phyloP scores from a whole-genome alignment of 208 protist species.

The Histomonas meleagridis region DNA sequence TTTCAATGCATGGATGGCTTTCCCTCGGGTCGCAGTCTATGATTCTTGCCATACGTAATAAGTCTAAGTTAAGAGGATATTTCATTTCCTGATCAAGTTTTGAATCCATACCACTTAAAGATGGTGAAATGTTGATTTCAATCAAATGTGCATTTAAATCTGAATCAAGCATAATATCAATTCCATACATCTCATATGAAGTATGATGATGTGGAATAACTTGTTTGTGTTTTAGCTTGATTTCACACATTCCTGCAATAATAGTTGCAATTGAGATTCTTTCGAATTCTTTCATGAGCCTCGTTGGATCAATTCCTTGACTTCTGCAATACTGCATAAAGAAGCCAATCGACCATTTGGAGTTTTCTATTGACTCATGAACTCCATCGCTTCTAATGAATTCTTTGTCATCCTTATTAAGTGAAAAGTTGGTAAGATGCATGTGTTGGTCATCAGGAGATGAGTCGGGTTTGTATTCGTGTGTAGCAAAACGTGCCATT shows the following conservation, averaged over 20 bases:
- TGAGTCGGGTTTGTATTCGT: slow-evolving; percentile 8
- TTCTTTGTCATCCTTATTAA: slow-evolving; percentile 46
- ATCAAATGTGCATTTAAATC: slow-evolving; percentile 76
- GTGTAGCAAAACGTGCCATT: slow-evolving; percentile 45
- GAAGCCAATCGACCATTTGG: slow-evolving; percentile 47
- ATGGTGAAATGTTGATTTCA: slow-evolving; percentile 72
- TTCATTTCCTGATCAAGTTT: slow-evolving; percentile 12
- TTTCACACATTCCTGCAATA: slow-evolving; percentile 35
- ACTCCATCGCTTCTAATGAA: neutral
- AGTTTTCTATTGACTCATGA: slow-evolving; percentile 25
- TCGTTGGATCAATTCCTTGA: neutral
- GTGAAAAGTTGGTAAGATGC: slow-evolving; percentile 49
- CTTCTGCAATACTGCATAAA: neutral
- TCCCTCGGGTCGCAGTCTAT: neutral
- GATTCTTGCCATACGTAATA: neutral
- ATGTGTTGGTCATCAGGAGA: neutral
- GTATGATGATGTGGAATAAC: slow-evolving; percentile 27
- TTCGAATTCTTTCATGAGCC: slow-evolving; percentile 19
- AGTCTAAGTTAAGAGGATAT: neutral
- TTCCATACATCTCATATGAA: slow-evolving; percentile 83
- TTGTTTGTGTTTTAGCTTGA: slow-evolving; percentile 40
- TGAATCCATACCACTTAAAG: slow-evolving; percentile 9
- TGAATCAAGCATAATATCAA: slow-evolving; percentile 78
- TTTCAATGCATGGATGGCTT: neutral
- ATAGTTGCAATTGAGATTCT: slow-evolving; percentile 38